Percentiles rank a stretch among this genome's conserved stretches.
Conservation (phyloP, 495 filamentous ascomycete species). For the Xylaria grammica region DNA sequence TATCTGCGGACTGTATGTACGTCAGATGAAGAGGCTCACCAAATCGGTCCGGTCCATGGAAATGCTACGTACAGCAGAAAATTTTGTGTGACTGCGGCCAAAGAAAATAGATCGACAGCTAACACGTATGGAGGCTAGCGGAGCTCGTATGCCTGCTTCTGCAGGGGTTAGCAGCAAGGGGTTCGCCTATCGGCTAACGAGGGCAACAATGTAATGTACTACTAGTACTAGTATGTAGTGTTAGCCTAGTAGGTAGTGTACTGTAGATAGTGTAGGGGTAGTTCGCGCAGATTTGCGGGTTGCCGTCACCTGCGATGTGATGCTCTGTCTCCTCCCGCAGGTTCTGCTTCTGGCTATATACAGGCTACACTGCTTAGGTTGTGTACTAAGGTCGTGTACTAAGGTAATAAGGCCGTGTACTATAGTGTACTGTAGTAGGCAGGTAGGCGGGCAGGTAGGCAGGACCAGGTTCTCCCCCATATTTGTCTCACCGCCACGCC, state of each 20-base stretch:
- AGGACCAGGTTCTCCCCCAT: too few species aligned
- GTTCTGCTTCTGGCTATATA: too few species aligned
- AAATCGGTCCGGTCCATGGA: conserved; percentile 19
- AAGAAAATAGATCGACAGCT: conserved; percentile 12
- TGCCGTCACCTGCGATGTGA: neutral
- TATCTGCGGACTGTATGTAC: conserved; percentile 4
- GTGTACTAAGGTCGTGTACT: too few species aligned
- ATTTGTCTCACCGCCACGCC: neutral
- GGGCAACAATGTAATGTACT: too few species aligned
- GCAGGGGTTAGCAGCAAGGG: conserved; percentile 10
- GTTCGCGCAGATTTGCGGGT: conserved; percentile 6
- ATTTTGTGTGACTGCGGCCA: conserved; percentile 10
- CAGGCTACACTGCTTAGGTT: too few species aligned
- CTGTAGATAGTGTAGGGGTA: too few species aligned
- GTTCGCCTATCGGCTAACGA: neutral
- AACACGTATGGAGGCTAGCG: conserved; percentile 13
- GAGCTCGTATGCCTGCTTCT: conserved; percentile 18
- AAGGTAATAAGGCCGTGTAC: too few species aligned
- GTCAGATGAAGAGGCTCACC: neutral
- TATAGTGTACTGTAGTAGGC: too few species aligned
- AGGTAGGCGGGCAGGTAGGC: too few species aligned
- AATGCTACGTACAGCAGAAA: neutral
- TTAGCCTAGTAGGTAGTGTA: neutral
- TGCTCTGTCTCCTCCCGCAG: neutral
- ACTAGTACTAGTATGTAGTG: too few species aligned